A percentile compares a stretch with the other conserved stretches of the same genome.
phyloP scores from a whole-genome alignment of 805 yeast species.

The Starmerella vaccinii region DNA sequence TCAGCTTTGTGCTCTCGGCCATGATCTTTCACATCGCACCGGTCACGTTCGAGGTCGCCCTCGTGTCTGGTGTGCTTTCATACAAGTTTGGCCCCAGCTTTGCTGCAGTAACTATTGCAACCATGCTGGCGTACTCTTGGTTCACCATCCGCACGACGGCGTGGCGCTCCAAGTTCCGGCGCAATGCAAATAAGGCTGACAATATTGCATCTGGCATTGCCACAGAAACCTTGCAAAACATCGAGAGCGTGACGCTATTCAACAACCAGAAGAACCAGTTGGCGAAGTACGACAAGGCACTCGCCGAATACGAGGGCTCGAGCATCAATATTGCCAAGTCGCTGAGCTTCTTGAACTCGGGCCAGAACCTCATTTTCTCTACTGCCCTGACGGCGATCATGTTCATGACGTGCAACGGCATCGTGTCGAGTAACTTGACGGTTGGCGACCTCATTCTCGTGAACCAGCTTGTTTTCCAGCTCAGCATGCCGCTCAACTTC shows the following conservation, averaged over 20 bases:
- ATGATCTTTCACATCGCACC: conserved; percentile 98
- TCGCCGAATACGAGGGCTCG: conserved; percentile 62
- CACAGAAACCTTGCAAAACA: conserved; percentile 83
- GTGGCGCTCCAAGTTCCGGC: conserved; percentile 89
- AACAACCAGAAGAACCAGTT: conserved; percentile 80
- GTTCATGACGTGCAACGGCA: conserved; percentile 96
- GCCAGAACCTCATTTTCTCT: conserved; percentile 72
- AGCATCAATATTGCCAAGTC: conserved; percentile 66
- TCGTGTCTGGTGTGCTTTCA: conserved; percentile 87
- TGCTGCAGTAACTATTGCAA: conserved; percentile 77
- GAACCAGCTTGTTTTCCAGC: conserved; percentile 90
- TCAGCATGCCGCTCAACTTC: conserved; percentile 88
- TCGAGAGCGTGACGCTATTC: conserved; percentile 88
- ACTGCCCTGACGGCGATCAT: conserved; percentile 90
- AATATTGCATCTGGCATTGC: conserved; percentile 94
- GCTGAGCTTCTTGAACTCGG: conserved; percentile 59
- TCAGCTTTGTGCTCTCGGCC: conserved; percentile 80
- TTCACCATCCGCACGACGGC: conserved; percentile 90
- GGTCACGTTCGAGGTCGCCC: conserved; percentile 77
- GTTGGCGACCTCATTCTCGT: conserved; percentile 93
- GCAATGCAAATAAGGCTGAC: conserved; percentile 85
- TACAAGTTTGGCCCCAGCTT: conserved; percentile 83
- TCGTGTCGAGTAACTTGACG: conserved; percentile 66
- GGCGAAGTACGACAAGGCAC: conserved; percentile 63
- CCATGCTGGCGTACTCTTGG: conserved; percentile 79